Evolutionary conservation across 169 alveolate genomes (phyloP).

Genomic region (Perkinsus marinus): DNA sequence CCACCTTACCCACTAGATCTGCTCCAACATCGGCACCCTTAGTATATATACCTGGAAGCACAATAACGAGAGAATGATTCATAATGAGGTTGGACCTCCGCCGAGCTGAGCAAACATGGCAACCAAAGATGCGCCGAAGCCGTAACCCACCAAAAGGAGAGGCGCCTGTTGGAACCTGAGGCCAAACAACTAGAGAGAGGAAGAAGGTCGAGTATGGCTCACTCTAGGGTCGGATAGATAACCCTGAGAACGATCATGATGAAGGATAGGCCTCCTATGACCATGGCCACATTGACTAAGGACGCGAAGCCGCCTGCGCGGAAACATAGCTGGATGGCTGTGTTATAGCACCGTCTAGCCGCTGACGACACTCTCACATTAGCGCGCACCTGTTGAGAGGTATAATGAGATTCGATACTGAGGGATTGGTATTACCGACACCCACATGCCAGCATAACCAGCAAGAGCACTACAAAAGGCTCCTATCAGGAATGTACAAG

Average conservation of each 20-base stretch:
- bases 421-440: conserved; percentile 21
- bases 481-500: conserved; percentile 51
- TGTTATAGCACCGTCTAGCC: conserved; percentile 58
- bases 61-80: neutral
- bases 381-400: conserved; percentile 34
- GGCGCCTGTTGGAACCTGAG: conserved; percentile 39
- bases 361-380: conserved; percentile 59
- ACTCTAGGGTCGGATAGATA: conserved; percentile 21
- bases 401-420: neutral
- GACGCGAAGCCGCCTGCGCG: conserved; percentile 69
- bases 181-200: neutral
- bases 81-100: no score
- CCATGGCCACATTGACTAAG: conserved; percentile 56
- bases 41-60: conserved; percentile 44
- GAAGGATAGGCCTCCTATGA: conserved; percentile 52
- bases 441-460: conserved; percentile 72
- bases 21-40: conserved; percentile 82
- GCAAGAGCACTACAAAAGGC: conserved; percentile 58
- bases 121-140: conserved; percentile 78
- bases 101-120: conserved; percentile 71
- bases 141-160: conserved; percentile 61
- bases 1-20: conserved; percentile 73
- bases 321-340: conserved; percentile 52
- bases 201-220: conserved; percentile 12
- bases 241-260: conserved; percentile 29